Evolutionary conservation across 305 asterid species (phyloP).

Genomic region (Fraxinus platypoda): DNA sequence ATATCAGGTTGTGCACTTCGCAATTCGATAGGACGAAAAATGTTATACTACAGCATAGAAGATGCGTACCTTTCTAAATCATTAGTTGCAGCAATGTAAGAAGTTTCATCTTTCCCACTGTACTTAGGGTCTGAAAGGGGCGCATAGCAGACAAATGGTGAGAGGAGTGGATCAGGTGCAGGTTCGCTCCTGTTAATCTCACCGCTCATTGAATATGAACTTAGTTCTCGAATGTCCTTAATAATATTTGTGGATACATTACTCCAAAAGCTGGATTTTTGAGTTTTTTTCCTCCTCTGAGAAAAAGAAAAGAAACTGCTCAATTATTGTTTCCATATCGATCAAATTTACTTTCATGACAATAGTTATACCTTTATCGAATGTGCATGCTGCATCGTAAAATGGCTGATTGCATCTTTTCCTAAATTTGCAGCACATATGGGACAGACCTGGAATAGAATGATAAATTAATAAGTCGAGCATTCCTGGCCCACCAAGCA

Average conservation of each 20-base stretch:
- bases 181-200: constrained; percentile 38
- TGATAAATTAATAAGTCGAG: too few species aligned
- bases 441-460: constrained; percentile 67
- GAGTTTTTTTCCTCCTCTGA: constrained; percentile 64
- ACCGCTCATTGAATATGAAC: constrained; percentile 37
- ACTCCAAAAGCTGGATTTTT: constrained; percentile 56
- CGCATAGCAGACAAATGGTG: constrained; percentile 51
- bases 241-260: constrained; percentile 41
- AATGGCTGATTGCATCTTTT: constrained; percentile 64
- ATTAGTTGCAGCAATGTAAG: constrained; percentile 26
- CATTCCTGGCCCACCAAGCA: too few species aligned
- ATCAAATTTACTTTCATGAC: neutral
- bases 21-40: neutral
- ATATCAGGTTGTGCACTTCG: neutral
- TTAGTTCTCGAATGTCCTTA: constrained; percentile 54
- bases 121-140: constrained; percentile 34
- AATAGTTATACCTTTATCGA: constrained; percentile 58
- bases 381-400: constrained; percentile 65
- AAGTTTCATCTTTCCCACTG: constrained; percentile 20
- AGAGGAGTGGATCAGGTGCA: constrained; percentile 57
- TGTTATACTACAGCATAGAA: neutral
- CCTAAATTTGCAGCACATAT: constrained; percentile 83
- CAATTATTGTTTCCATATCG: neutral
- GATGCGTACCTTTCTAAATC: constrained; percentile 36
- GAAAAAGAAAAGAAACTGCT: neutral